These are phyloP conservation scores for Geotrichum macrosporum DNA, from an alignment of 1,139 yeast genomes.

Conservation along the genomic window DNA sequence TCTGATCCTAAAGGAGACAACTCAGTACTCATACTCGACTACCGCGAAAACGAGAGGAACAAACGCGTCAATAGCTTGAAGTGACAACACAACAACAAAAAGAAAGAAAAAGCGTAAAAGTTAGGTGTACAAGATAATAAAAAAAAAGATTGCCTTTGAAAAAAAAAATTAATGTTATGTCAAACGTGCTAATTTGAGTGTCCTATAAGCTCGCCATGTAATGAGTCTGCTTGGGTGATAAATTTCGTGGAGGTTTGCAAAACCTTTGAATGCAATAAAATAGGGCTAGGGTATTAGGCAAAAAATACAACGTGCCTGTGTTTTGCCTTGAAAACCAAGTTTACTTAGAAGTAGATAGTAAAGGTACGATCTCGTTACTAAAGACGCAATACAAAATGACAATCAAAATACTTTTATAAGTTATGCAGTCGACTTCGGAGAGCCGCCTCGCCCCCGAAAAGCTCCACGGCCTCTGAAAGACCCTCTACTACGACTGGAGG, in stretches of 20 bases:
- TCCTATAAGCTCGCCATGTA: too few relatives aligned
- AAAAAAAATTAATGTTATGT: too few relatives aligned
- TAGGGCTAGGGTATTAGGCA: not conserved
- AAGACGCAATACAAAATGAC: not conserved
- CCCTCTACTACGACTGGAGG: constrained; percentile 13
- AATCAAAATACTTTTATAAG: constrained; percentile 12
- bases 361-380: not conserved
- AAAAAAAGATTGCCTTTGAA: too few relatives aligned
- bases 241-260: not conserved
- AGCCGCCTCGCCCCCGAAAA: constrained; percentile 8
- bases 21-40: not conserved
- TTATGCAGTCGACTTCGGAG: constrained; percentile 6
- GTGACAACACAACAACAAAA: too few relatives aligned
- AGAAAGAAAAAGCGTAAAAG: too few relatives aligned
- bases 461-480: constrained; percentile 11
- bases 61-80: too few relatives aligned
- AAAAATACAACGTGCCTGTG: not conserved
- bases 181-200: too few relatives aligned
- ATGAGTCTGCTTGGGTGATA: too few relatives aligned
- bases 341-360: not conserved
- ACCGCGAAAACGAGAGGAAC: too few relatives aligned
- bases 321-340: not conserved
- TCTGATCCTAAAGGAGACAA: not conserved
- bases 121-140: too few relatives aligned
- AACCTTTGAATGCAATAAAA: not conserved